Conservation (phyloP, 768 basidiomycete genomes). For the Auriscalpium vulgare region DNA sequence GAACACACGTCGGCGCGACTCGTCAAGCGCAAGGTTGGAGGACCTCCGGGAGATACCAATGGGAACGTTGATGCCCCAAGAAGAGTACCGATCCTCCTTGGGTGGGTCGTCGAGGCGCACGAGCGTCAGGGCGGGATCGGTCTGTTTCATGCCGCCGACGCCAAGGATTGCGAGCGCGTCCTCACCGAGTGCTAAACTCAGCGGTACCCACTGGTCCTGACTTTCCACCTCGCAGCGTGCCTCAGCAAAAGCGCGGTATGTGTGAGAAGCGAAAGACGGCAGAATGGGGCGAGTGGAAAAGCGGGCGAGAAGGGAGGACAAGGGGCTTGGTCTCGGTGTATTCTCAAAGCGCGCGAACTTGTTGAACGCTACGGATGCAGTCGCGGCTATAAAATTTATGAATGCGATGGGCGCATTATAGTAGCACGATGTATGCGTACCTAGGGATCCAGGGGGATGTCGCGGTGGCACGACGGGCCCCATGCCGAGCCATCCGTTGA, state of each 20-base stretch:
- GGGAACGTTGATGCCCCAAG: neutral
- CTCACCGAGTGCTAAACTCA: neutral
- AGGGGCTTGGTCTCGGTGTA: neutral
- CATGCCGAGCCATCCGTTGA: neutral
- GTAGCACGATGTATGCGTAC: neutral
- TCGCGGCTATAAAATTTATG: neutral
- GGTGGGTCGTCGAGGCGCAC: neutral
- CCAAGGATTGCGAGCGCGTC: neutral
- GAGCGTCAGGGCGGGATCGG: neutral
- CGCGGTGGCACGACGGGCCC: neutral
- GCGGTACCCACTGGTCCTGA: neutral
- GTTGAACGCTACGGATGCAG: neutral
- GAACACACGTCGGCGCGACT: constrained; percentile 29
- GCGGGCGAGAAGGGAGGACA: neutral
- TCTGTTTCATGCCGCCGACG: neutral
- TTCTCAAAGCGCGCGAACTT: neutral
- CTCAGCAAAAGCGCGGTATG: neutral
- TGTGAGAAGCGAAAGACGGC: neutral
- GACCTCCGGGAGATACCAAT: neutral
- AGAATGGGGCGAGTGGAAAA: neutral
- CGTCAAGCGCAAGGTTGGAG: constrained; percentile 20
- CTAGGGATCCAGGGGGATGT: neutral
- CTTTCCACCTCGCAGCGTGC: neutral
- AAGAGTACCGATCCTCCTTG: neutral
- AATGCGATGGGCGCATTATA: neutral